Evolutionary conservation across 2,329 filamentous ascomycete species (phyloP).

Genomic region (Paecilomyces dactylethromorphus): DNA sequence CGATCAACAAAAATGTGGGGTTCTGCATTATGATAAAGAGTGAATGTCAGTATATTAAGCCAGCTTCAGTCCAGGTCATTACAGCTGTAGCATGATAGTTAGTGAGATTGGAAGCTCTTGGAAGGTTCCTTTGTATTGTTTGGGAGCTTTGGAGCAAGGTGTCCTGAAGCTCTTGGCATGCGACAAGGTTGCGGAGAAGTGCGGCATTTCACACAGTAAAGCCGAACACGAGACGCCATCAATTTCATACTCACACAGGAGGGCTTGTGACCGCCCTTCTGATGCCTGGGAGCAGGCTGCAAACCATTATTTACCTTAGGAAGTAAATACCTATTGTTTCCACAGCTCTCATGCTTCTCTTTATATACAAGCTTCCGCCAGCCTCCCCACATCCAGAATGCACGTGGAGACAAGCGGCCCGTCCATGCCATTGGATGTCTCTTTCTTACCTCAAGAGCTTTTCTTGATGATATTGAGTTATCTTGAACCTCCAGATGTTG

Average conservation of each 20-base stretch:
- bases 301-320: background rate
- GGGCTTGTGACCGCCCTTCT: background rate
- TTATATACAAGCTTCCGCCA: background rate
- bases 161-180: conserved; percentile 36
- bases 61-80: background rate
- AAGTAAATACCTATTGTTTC: conserved; percentile 5
- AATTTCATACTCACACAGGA: background rate
- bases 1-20: conserved; percentile 45
- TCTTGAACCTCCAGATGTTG: conserved; percentile 45
- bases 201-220: background rate
- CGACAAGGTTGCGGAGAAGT: conserved; percentile 8
- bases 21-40: conserved; percentile 24
- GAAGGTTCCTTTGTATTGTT: conserved; percentile 1
- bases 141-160: conserved; percentile 24
- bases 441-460: conserved; percentile 49
- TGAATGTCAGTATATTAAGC: background rate
- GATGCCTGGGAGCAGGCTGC: background rate
- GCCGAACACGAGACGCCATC: background rate
- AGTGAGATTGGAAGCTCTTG: background rate
- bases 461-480: conserved; percentile 49
- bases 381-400: background rate
- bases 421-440: conserved; percentile 11
- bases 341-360: conserved; percentile 1
- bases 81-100: background rate
- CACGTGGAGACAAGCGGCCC: background rate